Evolutionary conservation across 768 basidiomycete species (phyloP), one percentile per base, ranked within the genome.

Genomic region (Tremella yokohamensis): DNA sequence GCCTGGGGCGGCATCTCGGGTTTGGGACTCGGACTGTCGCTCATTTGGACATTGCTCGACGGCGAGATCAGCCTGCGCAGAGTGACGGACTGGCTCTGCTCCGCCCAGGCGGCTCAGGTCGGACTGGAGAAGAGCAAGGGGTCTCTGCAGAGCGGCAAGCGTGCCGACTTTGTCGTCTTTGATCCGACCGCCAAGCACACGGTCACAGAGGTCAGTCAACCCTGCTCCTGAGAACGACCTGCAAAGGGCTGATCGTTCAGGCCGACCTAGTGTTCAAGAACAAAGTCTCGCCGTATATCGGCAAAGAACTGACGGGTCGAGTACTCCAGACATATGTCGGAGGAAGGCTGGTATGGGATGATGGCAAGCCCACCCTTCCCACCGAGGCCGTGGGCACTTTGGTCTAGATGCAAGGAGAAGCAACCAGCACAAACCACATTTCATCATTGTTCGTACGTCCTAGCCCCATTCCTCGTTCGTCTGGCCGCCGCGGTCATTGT

Each of bases 1-100:
- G 89, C 93, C 0, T 97, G 94, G 94, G 94, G 94, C 40, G 94
- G 94, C 0, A 89, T 99, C 62, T 88, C 87, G 60, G 86, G 89
- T 3, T 81, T 99, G 20, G 94, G 94, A 2, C 80, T 98, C 16
- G 96, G 94, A 0, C 75, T 97, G 47, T 88, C 88, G 72, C 77
- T 96, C 51, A 69, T 98, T 40, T 94, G 89, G 89, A 93, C 90
- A 0, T 90, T 96, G 76, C 19, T 64, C 18, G 59, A 66, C 1
- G 18, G 62, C 18, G 26, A 45, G 15, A 61, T 63, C 2, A 78
- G 78, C 0, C 79, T 93, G 40, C 76, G 79, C 38, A 79, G 84
- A 48, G 81, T 94, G 12, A 70, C 90, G 13, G 74, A 84, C n/a
- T 96, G 90, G 92, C 83, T 84, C 58, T 83, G 84, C 60, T 80